Evolutionary conservation across 805 yeast species (phyloP).

Genomic region (Naumovozyma dairenensis): DNA sequence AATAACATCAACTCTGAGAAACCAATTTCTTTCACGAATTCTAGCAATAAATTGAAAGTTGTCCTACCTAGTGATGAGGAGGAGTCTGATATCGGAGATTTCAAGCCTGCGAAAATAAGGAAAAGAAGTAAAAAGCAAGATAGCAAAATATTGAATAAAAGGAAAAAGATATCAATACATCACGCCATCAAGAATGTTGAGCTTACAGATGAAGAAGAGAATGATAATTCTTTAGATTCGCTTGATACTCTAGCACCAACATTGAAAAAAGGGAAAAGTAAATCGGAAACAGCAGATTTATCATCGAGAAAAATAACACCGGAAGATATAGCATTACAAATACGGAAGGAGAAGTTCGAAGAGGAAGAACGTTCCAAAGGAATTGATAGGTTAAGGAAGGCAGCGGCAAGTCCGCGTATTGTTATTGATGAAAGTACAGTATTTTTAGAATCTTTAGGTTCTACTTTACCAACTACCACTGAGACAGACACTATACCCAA

Average conservation of each 20-base stretch:
- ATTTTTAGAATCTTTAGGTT: conserved; percentile 18
- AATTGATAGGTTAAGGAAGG: conserved; percentile 8
- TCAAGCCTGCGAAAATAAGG: conserved; percentile 31
- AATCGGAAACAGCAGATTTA: conserved; percentile 25
- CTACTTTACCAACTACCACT: neutral
- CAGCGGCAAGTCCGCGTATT: conserved; percentile 16
- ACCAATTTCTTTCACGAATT: neutral
- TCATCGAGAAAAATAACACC: conserved; percentile 20
- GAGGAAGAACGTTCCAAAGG: conserved; percentile 12
- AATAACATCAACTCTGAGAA: conserved; percentile 3
- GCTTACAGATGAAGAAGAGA: conserved; percentile 24
- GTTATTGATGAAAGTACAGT: conserved; percentile 34
- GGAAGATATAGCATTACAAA: conserved; percentile 31
- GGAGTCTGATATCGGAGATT: conserved; percentile 27
- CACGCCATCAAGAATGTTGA: conserved; percentile 29
- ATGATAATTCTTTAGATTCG: neutral
- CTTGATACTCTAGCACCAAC: no score
- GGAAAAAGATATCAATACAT: conserved; percentile 27
- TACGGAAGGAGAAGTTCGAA: conserved; percentile 25
- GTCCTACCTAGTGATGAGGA: conserved; percentile 14
- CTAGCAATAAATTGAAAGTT: conserved; percentile 18
- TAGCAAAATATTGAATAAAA: conserved; percentile 14
- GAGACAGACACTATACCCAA: neutral
- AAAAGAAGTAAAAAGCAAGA: conserved; percentile 32
- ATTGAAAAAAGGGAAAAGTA: no score